Evolutionary conservation across 768 basidiomycete species (phyloP).

Genomic region (Tulasnella sp.): DNA sequence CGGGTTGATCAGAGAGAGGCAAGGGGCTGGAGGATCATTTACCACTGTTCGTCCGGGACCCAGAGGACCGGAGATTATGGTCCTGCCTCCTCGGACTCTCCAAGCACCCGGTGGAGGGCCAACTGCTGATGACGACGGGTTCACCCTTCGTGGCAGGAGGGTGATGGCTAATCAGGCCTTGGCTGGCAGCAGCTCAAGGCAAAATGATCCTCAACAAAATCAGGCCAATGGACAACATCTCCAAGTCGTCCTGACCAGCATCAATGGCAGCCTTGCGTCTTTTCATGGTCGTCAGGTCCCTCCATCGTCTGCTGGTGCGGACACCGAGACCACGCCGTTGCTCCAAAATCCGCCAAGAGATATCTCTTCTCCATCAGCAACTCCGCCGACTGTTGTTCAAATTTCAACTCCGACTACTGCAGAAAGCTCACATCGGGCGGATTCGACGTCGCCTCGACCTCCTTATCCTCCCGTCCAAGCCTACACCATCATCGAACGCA

Average conservation of each 20-base stretch:
- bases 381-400: not conserved
- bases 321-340: not conserved
- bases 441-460: not conserved
- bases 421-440: not conserved
- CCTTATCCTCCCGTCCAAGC: not conserved
- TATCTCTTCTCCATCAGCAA: not conserved
- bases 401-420: not conserved
- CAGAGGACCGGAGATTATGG: slow-evolving; percentile 7
- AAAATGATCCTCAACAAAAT: not conserved
- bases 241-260: not conserved
- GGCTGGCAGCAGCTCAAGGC: not conserved
- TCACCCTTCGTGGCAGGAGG: slow-evolving; percentile 7
- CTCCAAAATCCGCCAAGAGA: not conserved
- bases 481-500: not conserved
- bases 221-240: not conserved
- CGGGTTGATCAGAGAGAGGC: not conserved
- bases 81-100: not conserved
- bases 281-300: not conserved
- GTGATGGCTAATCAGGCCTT: not conserved
- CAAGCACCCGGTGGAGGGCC: not conserved
- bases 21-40: not conserved
- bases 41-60: not conserved
- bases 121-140: slow-evolving; percentile 1
- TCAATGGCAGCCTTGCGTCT: not conserved
- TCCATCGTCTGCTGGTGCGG: not conserved